Evolutionary conservation across 2,329 filamentous ascomycete species (phyloP).

Genomic region (Diplodia scrobiculata): DNA sequence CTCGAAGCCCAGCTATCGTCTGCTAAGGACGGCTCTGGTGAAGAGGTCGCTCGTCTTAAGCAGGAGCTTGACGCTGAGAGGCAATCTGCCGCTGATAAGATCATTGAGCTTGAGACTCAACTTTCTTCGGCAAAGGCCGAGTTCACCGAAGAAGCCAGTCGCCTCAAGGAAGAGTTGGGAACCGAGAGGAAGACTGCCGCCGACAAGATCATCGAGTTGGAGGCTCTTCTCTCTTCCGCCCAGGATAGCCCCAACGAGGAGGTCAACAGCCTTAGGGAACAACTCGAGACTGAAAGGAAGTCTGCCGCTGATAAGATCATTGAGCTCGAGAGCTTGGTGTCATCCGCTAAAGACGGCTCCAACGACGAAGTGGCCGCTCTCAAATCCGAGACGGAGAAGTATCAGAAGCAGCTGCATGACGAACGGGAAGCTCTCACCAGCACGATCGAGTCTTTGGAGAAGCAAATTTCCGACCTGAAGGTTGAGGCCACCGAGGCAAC

Average conservation of each 20-base stretch:
- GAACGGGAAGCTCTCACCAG: slow-evolving; percentile 16
- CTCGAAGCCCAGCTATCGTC: slow-evolving; percentile 15
- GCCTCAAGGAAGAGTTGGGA: slow-evolving; percentile 21
- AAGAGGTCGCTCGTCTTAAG: slow-evolving; percentile 16
- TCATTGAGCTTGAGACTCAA: slow-evolving; percentile 21
- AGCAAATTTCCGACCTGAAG: slow-evolving; percentile 21
- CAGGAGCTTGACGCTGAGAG: slow-evolving; percentile 22
- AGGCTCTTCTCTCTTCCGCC: slow-evolving; percentile 11
- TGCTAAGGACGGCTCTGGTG: not conserved
- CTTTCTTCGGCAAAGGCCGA: slow-evolving; percentile 12
- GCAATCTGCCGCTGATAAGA: slow-evolving; percentile 16
- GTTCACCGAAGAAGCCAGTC: not conserved
- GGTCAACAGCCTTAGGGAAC: slow-evolving; percentile 9
- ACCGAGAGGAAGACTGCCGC: slow-evolving; percentile 15
- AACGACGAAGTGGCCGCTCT: slow-evolving; percentile 16
- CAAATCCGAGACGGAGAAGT: slow-evolving; percentile 24
- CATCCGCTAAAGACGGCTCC: slow-evolving; percentile 12
- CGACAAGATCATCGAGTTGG: slow-evolving; percentile 23
- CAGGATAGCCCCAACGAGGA: slow-evolving; percentile 12
- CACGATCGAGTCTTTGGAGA: slow-evolving; percentile 23
- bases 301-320: slow-evolving; percentile 21
- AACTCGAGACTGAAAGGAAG: slow-evolving; percentile 18
- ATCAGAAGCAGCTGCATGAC: slow-evolving; percentile 26
- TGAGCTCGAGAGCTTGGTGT: slow-evolving; percentile 13
- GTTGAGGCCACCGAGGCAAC: slow-evolving; percentile 10